Conservation (phyloP, 176 grass and related monocot genomes). For the Saccharum spontaneum region DNA sequence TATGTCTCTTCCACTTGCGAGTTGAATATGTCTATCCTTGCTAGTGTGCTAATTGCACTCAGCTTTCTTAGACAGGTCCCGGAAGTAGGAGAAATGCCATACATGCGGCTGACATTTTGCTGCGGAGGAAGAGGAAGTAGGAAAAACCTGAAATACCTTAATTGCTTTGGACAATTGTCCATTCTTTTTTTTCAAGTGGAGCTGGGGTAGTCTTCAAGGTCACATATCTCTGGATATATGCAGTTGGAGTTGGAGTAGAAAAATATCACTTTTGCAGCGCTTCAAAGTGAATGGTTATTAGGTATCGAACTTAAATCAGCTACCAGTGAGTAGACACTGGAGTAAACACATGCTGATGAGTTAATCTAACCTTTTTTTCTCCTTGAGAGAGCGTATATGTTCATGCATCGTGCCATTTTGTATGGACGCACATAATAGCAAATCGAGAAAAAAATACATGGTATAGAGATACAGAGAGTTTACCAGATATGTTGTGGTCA, state of each 20-base stretch:
- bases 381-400: not conserved
- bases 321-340: not conserved
- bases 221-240: not conserved
- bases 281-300: constrained; percentile 21
- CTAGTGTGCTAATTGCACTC: not conserved
- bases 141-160: not conserved
- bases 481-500: constrained; percentile 21
- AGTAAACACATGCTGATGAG: constrained; percentile 11
- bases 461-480: not conserved
- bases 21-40: not conserved
- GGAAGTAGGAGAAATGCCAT: constrained; percentile 23
- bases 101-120: not conserved
- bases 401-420: not conserved
- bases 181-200: not conserved
- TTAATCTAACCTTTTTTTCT: not conserved
- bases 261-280: not conserved
- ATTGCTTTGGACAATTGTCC: not conserved
- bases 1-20: constrained; percentile 7
- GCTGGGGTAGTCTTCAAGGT: not conserved
- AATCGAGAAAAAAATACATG: not conserved
- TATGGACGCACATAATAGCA: not conserved
- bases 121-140: not conserved
- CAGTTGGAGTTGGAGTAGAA: not conserved
- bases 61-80: constrained; percentile 16
- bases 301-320: not conserved